Conservation (phyloP, 2,329 filamentous ascomycete genomes). For the Arthrobotrys sphaeroides region DNA sequence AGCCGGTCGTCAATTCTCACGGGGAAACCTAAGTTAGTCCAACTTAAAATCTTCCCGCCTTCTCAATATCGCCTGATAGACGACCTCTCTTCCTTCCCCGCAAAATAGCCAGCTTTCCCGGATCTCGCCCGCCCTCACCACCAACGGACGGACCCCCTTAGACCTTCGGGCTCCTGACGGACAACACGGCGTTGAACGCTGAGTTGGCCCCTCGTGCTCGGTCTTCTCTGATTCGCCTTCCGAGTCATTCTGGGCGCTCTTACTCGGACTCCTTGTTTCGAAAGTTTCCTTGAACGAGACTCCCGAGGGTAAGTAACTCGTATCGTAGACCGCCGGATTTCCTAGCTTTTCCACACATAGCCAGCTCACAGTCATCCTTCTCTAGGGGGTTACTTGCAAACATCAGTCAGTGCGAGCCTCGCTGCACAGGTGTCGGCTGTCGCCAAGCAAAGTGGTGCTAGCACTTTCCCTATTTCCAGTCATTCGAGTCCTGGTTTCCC, state of each 20-base stretch:
- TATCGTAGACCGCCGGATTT: not conserved
- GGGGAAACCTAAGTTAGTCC: constrained; percentile 45
- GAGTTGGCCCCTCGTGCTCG: constrained; percentile 39
- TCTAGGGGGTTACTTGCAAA: not conserved
- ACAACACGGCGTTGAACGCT: constrained; percentile 51
- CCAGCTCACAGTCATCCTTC: constrained; percentile 14
- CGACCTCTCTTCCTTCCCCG: constrained; percentile 55
- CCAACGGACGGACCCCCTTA: constrained; percentile 14
- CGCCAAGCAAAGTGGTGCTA: constrained; percentile 39
- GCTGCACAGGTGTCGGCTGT: constrained; percentile 35
- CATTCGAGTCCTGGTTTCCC: constrained; percentile 29
- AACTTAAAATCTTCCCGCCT: constrained; percentile 52
- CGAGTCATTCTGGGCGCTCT: constrained; percentile 32
- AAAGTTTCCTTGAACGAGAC: constrained; percentile 22
- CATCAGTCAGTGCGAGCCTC: constrained; percentile 25
- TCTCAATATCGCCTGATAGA: constrained; percentile 53
- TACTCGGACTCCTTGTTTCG: constrained; percentile 38
- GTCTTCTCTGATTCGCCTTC: constrained; percentile 21
- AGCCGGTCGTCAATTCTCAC: constrained; percentile 42
- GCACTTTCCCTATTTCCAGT: constrained; percentile 20
- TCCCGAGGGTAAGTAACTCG: constrained; percentile 32
- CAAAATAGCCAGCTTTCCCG: constrained; percentile 53
- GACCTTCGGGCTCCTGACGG: constrained; percentile 20
- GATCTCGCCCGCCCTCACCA: constrained; percentile 35
- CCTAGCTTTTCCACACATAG: constrained; percentile 30